Conservation (phyloP, 169 alveolate genomes). For the Theileria annulata region DNA sequence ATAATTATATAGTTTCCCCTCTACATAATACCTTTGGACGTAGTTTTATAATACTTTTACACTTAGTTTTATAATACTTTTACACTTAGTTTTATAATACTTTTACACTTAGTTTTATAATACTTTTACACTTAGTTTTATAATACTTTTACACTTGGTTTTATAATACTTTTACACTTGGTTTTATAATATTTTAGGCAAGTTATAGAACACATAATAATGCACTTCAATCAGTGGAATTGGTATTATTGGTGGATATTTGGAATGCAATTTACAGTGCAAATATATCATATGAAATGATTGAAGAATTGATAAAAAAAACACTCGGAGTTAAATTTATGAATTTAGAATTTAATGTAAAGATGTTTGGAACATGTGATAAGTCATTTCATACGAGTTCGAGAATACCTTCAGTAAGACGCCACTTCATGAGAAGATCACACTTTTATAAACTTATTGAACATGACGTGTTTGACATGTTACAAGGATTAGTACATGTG, state of each 20-base stretch:
- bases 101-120: too few relatives aligned
- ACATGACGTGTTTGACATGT: conserved; percentile 53
- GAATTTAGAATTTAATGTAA: conserved; percentile 13
- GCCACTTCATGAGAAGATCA: conserved; percentile 45
- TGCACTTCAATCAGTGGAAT: conserved; percentile 2
- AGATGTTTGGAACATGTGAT: conserved; percentile 63
- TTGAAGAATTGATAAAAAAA: not conserved
- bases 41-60: too few relatives aligned
- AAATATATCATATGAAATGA: not conserved
- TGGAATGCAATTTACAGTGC: conserved; percentile 12
- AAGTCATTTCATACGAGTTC: conserved; percentile 36
- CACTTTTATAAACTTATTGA: conserved; percentile 14
- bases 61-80: too few relatives aligned
- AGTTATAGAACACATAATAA: conserved; percentile 4
- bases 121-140: too few relatives aligned
- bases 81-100: too few relatives aligned
- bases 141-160: too few relatives aligned
- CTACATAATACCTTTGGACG: too few relatives aligned
- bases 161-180: too few relatives aligned
- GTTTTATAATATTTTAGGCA: too few relatives aligned
- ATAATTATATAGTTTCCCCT: too few relatives aligned
- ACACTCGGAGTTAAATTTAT: not conserved
- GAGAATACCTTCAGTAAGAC: conserved; percentile 32
- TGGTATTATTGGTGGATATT: conserved; percentile 5
- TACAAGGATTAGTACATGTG: conserved; percentile 13